Conservation (phyloP, 371 early-diverging fungal species). For the Apophysomyces elegans region DNA sequence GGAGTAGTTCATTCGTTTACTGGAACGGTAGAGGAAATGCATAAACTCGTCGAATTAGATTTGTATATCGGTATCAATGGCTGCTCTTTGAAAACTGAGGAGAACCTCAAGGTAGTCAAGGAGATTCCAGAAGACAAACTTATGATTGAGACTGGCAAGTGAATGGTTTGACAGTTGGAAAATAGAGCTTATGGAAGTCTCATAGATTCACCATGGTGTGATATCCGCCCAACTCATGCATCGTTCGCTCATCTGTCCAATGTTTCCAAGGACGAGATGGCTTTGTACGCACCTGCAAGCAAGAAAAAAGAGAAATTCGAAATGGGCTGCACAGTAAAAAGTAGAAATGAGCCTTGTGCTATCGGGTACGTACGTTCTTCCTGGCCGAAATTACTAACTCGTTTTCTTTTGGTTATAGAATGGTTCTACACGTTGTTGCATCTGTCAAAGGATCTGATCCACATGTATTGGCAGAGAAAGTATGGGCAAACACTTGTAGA, state of each 20-base stretch:
- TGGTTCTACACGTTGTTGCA: slow-evolving; percentile 65
- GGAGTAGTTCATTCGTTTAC: slow-evolving; percentile 98
- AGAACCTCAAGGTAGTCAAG: slow-evolving; percentile 79
- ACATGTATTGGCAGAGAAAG: slow-evolving; percentile 52
- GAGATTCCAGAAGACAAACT: slow-evolving; percentile 84
- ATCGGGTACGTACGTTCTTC: slow-evolving; percentile 56
- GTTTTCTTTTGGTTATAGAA: slow-evolving; percentile 32
- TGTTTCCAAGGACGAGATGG: slow-evolving; percentile 34
- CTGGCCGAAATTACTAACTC: neutral
- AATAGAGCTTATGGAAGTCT: neutral
- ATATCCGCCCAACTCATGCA: slow-evolving; percentile 90
- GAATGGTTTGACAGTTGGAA: neutral
- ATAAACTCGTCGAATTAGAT: slow-evolving; percentile 71
- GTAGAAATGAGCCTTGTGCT: slow-evolving; percentile 85
- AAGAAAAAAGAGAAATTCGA: slow-evolving; percentile 82
- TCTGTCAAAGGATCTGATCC: slow-evolving; percentile 54
- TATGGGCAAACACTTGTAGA: slow-evolving; percentile 62
- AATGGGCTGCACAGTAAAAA: slow-evolving; percentile 77
- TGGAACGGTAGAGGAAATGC: slow-evolving; percentile 81
- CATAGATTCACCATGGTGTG: slow-evolving; percentile 93
- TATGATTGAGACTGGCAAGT: slow-evolving; percentile 89
- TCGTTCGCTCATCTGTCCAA: slow-evolving; percentile 63
- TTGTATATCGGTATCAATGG: slow-evolving; percentile 98
- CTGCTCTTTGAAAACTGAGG: slow-evolving; percentile 91
- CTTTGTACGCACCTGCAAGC: slow-evolving; percentile 43